Conservation (phyloP, 768 basidiomycete genomes). For the Boletus patriciae region DNA sequence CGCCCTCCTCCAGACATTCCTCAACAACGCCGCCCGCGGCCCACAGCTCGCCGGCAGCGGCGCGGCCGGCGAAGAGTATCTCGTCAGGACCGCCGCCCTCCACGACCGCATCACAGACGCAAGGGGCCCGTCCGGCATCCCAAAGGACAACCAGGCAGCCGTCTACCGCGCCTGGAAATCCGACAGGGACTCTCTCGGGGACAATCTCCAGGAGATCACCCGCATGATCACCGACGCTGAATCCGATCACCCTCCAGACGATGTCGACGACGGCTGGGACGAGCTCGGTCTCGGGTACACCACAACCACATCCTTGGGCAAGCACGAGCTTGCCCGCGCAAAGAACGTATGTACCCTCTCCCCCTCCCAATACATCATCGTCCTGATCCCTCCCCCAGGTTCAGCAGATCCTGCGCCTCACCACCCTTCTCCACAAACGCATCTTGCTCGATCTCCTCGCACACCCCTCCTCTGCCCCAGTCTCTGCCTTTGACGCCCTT, state of each 20-base stretch:
- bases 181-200: slow-evolving; percentile 58
- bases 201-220: slow-evolving; percentile 57
- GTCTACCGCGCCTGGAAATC: slow-evolving; percentile 52
- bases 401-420: slow-evolving; percentile 58
- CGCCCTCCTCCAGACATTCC: slow-evolving; percentile 45
- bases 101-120: slow-evolving; percentile 60
- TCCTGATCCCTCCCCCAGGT: slow-evolving; percentile 40
- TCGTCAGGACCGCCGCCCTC: slow-evolving; percentile 56
- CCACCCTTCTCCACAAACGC: slow-evolving; percentile 61
- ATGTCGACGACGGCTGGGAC: slow-evolving; percentile 57
- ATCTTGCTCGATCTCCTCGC: slow-evolving; percentile 53
- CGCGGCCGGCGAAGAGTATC: slow-evolving; percentile 43
- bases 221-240: slow-evolving; percentile 49
- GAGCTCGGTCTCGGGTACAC: slow-evolving; percentile 53
- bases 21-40: slow-evolving; percentile 34
- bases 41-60: slow-evolving; percentile 15
- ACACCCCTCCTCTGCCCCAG: slow-evolving; percentile 24
- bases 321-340: slow-evolving; percentile 53
- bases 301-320: slow-evolving; percentile 44
- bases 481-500: slow-evolving; percentile 49
- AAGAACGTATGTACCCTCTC: slow-evolving; percentile 49
- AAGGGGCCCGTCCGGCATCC: slow-evolving; percentile 47
- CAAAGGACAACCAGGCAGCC: slow-evolving; percentile 56
- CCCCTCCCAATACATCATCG: neutral
- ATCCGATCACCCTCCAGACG: slow-evolving; percentile 25